Conservation (phyloP, 2,329 filamentous ascomycete species). For the Xylariaceae sp. region DNA sequence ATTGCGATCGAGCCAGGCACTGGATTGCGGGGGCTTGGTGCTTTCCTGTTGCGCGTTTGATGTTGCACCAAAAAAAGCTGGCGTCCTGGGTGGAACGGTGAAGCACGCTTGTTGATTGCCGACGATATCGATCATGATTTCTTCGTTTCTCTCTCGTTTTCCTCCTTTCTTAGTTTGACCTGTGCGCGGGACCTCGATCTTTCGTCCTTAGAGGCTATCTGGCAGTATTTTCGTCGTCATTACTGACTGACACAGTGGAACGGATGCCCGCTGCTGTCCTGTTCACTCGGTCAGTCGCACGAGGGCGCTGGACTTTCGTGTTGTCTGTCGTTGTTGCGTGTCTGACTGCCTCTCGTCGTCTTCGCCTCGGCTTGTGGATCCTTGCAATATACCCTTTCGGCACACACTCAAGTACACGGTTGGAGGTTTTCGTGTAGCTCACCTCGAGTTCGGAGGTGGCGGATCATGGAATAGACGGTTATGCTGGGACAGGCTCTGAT, state of each 20-base stretch:
- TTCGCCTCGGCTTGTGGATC: conserved; percentile 18
- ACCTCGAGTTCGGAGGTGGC: conserved; percentile 16
- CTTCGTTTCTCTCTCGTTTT: not conserved
- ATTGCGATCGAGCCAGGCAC: conserved; percentile 10
- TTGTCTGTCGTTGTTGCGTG: conserved; percentile 8
- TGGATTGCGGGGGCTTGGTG: conserved; percentile 17
- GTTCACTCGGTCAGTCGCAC: not conserved
- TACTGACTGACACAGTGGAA: conserved; percentile 19
- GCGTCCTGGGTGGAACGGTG: conserved; percentile 22
- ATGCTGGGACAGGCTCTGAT: conserved; percentile 21
- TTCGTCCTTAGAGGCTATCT: conserved; percentile 21
- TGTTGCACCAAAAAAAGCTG: conserved; percentile 26
- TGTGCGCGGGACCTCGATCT: conserved; percentile 15
- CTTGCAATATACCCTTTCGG: conserved; percentile 24
- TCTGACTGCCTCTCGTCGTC: conserved; percentile 8
- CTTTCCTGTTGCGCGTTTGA: conserved; percentile 24
- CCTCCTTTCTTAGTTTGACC: conserved; percentile 17
- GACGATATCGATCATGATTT: conserved; percentile 27
- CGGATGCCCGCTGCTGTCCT: conserved; percentile 7
- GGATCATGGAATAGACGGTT: conserved; percentile 17
- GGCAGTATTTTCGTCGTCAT: conserved; percentile 22
- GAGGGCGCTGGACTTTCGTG: conserved; percentile 8
- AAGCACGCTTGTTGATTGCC: conserved; percentile 24
- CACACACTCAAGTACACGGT: conserved; percentile 18
- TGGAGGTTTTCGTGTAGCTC: conserved; percentile 15